A percentile compares a stretch with the other conserved stretches of the same genome.
These are phyloP conservation scores for Penicillium rolfsii DNA, from an alignment of 2,329 filamentous ascomycete genomes.

Conservation along the genomic window DNA sequence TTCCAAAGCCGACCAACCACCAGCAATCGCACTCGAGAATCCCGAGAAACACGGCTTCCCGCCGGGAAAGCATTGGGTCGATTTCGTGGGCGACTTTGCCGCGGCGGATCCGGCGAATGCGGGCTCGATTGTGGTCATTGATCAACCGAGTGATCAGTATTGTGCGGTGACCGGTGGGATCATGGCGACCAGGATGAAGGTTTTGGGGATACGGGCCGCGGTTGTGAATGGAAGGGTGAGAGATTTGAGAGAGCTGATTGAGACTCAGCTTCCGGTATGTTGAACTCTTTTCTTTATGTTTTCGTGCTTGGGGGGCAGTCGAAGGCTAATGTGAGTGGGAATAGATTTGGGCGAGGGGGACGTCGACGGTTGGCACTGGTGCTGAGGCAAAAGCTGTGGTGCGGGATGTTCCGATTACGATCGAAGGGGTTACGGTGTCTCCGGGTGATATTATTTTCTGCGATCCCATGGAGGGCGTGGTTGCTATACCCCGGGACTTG, in stretches of 20 bases:
- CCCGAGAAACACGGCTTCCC: constrained; percentile 57
- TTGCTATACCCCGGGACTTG: constrained; percentile 66
- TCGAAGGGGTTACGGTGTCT: constrained; percentile 47
- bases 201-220: constrained; percentile 62
- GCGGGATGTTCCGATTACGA: constrained; percentile 45
- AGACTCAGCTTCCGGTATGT: constrained; percentile 61
- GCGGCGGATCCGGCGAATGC: constrained; percentile 44
- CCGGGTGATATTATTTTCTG: constrained; percentile 70
- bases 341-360: constrained; percentile 49
- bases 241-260: constrained; percentile 64
- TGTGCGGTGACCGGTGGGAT: constrained; percentile 78
- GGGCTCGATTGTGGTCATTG: constrained; percentile 66
- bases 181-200: constrained; percentile 70
- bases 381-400: constrained; percentile 50
- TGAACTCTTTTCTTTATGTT: neutral
- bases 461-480: constrained; percentile 70
- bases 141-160: constrained; percentile 65
- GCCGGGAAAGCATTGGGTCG: constrained; percentile 67
- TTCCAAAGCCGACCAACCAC: constrained; percentile 56
- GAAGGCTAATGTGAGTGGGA: constrained; percentile 14
- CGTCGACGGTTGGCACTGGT: constrained; percentile 50
- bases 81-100: constrained; percentile 50
- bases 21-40: constrained; percentile 26
- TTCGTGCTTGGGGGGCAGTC: too few relatives aligned
- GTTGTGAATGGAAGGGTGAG: constrained; percentile 71